Base-by-base conservation (phyloP, 164 flowering plant species). In the Magnolia sinica region DNA sequence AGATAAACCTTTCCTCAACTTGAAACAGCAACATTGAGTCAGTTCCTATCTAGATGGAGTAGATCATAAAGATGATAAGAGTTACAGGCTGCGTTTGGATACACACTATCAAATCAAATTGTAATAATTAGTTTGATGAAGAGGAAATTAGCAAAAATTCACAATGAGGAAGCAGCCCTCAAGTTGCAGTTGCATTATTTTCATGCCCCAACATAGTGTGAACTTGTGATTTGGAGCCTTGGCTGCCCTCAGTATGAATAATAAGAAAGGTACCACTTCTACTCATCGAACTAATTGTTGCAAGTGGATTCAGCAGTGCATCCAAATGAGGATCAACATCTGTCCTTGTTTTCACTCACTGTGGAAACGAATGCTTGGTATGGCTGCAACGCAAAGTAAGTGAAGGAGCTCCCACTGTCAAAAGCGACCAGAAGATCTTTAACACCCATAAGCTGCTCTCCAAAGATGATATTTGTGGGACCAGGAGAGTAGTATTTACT, bases 331-430 rank as follows among this genome's bases (percentile, higher is more conserved):
- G 45, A 37, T 37, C 45, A 37, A 37, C 10, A 65, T n/a, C 16
- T 4, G 29, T 27, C n/a, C 18, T 18, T 13, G 19, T 68, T 31
- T 19, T 71, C n/a, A 84, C 96, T 84, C 76, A 95, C 98, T 79
- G 71, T 79, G 64, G 81, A 79, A 55, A 87, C 69, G n/a, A 94
- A 70, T 50, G 86, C 82, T 51, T 88, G 79, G 82, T 96, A 96
- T 59, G 92, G 89, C 77, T 74, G 85, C 51, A 89, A 83, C 77
- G 72, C 81, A 23, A 96, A 82, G 84, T 96, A 96, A 1, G 92
- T 88, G 82, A 88, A 96, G 71, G 99, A 88, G 84, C 96, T 91
- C 72, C 99, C 98, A 76, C 94, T 96, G 87, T 96, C 99, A 52
- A 96, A 96, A 71, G 89, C 78, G 52, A 85, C 79, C 18, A 31